A percentile compares a stretch with the other conserved stretches of the same genome.
Evolutionary conservation across 176 grass and related monocot genomes (phyloP).

Genomic region (Leersia perrieri): DNA sequence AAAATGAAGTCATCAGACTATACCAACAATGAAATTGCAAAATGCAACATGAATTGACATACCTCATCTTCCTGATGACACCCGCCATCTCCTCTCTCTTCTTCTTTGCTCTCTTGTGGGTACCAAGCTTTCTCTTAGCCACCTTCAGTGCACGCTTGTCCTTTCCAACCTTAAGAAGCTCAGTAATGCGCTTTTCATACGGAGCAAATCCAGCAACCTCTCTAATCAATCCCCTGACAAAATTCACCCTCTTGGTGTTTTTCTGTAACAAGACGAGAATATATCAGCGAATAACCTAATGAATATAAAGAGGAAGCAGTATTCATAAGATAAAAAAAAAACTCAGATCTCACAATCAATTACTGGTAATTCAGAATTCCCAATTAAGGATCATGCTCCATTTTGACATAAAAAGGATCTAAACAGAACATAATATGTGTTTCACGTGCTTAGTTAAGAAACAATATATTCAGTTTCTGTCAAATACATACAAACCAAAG

Average conservation of each 20-base stretch:
- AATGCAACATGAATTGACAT: background rate
- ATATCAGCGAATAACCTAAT: background rate
- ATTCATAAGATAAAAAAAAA: background rate
- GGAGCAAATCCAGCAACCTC: slow-evolving; percentile 60
- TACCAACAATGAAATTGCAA: background rate
- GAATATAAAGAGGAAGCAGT: background rate
- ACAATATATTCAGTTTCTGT: background rate
- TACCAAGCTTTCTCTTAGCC: slow-evolving; percentile 64
- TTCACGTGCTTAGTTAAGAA: background rate
- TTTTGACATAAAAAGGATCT: background rate
- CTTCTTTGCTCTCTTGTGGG: slow-evolving; percentile 76
- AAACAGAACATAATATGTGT: background rate
- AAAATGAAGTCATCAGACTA: background rate
- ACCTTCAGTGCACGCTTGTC: slow-evolving; percentile 61
- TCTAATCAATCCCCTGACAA: slow-evolving; percentile 54
- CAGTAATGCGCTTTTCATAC: slow-evolving; percentile 62
- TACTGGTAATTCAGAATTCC: background rate
- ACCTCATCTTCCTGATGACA: slow-evolving; percentile 68
- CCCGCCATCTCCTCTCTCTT: slow-evolving; percentile 63
- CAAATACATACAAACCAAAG: background rate
- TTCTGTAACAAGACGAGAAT: slow-evolving; percentile 28
- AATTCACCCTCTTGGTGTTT: slow-evolving; percentile 48
- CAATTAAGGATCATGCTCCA: no score
- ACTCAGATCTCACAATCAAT: background rate
- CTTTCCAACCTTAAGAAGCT: slow-evolving; percentile 70